Conservation (phyloP, 306 rosid species). For the Mucuna pruriens region DNA sequence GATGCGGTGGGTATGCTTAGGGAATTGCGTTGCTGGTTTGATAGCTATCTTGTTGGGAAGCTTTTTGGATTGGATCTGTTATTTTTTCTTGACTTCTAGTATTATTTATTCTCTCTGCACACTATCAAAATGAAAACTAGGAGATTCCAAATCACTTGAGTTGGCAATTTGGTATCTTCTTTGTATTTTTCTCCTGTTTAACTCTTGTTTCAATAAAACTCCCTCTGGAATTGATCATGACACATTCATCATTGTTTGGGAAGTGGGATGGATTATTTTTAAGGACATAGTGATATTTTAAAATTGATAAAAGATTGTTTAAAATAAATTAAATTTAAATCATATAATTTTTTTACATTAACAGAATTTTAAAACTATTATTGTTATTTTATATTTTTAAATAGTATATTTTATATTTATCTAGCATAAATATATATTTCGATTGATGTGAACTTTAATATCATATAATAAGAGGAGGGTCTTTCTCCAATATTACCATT, state of each 20-base stretch:
- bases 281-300: neutral
- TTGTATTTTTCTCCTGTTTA: neutral
- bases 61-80: neutral
- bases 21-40: neutral
- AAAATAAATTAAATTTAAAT: neutral
- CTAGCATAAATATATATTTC: too few relatives aligned
- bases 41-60: too few relatives aligned
- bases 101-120: neutral
- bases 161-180: neutral
- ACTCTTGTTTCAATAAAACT: neutral
- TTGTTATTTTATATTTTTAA: too few relatives aligned
- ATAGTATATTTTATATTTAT: too few relatives aligned
- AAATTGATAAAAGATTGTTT: neutral
- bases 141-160: neutral
- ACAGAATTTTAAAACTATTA: neutral
- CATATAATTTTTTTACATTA: neutral
- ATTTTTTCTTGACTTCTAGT: neutral
- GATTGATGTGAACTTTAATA: too few relatives aligned
- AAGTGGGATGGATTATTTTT: neutral
- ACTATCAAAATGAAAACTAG: too few relatives aligned
- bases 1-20: neutral
- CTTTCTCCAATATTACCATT: too few relatives aligned
- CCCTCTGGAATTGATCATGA: neutral
- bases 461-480: too few relatives aligned
- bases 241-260: too few relatives aligned